Evolutionary conservation across 257 asterid genomes (phyloP).

Genomic region (Scutellaria galericulata): DNA sequence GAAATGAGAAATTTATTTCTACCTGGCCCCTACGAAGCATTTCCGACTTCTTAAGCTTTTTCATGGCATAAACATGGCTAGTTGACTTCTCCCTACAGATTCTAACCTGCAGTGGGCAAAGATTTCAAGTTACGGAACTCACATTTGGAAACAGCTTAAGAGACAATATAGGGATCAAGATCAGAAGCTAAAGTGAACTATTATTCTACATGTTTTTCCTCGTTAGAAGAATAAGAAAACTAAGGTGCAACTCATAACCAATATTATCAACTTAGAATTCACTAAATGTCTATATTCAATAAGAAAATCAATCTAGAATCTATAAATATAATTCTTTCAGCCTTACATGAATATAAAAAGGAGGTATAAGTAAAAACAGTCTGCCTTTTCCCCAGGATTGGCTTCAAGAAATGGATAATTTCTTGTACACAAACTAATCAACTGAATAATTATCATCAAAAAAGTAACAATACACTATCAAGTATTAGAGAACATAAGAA

Average conservation of each 20-base stretch:
- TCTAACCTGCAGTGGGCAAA: constrained; percentile 66
- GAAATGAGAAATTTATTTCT: constrained; percentile 27
- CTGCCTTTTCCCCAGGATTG: constrained; percentile 8
- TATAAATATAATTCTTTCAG: constrained; percentile 7
- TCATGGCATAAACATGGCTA: constrained; percentile 93
- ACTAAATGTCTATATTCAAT: background rate
- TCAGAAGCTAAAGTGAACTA: background rate
- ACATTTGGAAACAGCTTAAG: constrained; percentile 25
- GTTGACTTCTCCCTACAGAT: constrained; percentile 90
- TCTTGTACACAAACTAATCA: constrained; percentile 4
- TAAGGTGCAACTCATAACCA: constrained; percentile 16
- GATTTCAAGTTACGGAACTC: background rate
- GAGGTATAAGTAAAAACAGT: constrained; percentile 11
- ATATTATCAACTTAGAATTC: background rate
- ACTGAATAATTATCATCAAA: constrained; percentile 13
- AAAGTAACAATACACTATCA: background rate
- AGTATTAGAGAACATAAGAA: constrained; percentile 11
- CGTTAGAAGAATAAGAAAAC: constrained; percentile 9
- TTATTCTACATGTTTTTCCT: background rate
- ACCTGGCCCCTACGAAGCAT: constrained; percentile 99
- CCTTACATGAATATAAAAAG: constrained; percentile 7
- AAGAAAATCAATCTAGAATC: background rate
- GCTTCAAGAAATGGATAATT: constrained; percentile 4
- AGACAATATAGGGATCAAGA: background rate
- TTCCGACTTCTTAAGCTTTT: constrained; percentile 96